Base-by-base conservation (phyloP, 2,329 filamentous ascomycete genomes). In the Hypocrella siamensis region DNA sequence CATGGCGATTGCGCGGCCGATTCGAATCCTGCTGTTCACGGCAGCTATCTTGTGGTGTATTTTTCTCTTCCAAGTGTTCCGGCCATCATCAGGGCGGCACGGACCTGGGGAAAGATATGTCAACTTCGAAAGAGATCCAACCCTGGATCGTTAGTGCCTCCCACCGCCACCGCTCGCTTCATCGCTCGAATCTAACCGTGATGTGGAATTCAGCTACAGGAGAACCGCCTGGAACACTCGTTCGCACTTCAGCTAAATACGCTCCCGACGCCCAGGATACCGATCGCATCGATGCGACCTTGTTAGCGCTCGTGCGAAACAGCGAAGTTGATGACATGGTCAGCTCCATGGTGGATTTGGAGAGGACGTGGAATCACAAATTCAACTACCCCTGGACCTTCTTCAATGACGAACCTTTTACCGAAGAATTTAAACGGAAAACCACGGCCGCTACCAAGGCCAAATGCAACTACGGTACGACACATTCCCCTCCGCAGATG, bases 351-450 rank as follows among this genome's bases (percentile, higher is more conserved):
- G 58, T 59, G 34, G 88, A 98, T 49, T 67, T 98, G 37, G 90
- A 98, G 60, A 65, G 79, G 42, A 96, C 88, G 1, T 98, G 86
- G 85, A 98, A 98, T 49, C 66, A 74, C 65, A 98, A 98, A 52
- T 98, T 96, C 71, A 98, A 98, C 63, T 98, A 98, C 51, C 90
- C 90, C 0, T 98, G 90, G 84, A 94, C 85, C 7, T 98, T 98
- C 55, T 92, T 98, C 68, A 98, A 98, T 58, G 88, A 98, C 49
- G 77, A 82, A 32, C 82, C 83, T 12, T 98, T 98, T 49, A 77
- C 79, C 3, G 80, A 90, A 12, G 86, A 96, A 46, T 98, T 98
- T 63, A 96, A 92, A 60, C 63, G 62, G 46, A 73, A 70, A 54
- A 96, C 86, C 1, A 65, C 69, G 39, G 83, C 76, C 18, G 76